These are phyloP conservation scores for Lyophyllum semitale DNA, from an alignment of 768 basidiomycete genomes.

Conservation along the genomic window DNA sequence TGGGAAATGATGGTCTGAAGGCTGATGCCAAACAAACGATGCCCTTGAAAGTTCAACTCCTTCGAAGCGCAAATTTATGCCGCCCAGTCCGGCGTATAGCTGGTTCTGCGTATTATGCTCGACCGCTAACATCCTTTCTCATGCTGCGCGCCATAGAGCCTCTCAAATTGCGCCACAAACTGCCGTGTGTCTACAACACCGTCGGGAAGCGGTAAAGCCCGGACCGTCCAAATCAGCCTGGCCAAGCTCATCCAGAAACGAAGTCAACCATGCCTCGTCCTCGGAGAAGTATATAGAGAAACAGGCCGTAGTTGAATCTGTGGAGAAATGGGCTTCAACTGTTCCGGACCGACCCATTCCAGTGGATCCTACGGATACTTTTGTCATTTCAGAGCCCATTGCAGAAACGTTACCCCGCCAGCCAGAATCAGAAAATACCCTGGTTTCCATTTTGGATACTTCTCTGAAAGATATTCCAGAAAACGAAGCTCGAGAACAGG, in stretches of 20 bases:
- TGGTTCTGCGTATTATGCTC: constrained; percentile 71
- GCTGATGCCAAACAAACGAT: constrained; percentile 6
- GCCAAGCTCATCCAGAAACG: not conserved
- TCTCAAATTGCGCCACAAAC: constrained; percentile 34
- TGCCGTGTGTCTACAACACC: constrained; percentile 15
- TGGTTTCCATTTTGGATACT: not conserved
- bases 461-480: not conserved
- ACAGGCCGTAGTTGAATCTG: not conserved
- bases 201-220: not conserved
- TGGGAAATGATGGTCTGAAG: not conserved
- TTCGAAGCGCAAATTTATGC: constrained; percentile 43
- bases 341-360: not conserved
- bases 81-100: constrained; percentile 69
- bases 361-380: not conserved
- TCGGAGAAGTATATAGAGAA: not conserved
- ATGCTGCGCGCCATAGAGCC: constrained; percentile 62
- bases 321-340: not conserved
- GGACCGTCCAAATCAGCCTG: not conserved
- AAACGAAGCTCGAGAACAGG: not conserved
- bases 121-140: constrained; percentile 57
- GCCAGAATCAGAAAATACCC: not conserved
- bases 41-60: not conserved
- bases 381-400: not conserved
- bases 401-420: not conserved
- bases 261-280: not conserved